Evolutionary conservation across 345 rosid genomes (phyloP), one percentile per base, ranked within the genome.

Genomic region (Acer yangbiense): DNA sequence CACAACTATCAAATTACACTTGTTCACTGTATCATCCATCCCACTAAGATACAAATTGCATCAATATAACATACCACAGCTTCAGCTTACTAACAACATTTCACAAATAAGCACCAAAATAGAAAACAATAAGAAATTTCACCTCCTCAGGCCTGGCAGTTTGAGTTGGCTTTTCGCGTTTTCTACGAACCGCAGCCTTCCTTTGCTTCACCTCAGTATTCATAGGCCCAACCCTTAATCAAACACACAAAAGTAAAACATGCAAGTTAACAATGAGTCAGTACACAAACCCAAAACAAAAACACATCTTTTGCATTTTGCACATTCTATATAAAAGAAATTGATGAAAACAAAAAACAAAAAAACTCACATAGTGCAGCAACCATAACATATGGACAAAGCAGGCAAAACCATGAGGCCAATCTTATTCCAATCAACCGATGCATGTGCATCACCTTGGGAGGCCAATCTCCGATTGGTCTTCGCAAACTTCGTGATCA

Each of bases 191-290:
- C n/a, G 75, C 77, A 17, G 44, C 74, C 86, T 88, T 96, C 83
- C 94, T 82, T 64, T 83, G 90, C 83, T 91, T 96, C 72, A 89
- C 23, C 74, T 94, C 97, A 68, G 89, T 83, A 60, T 89, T 85
- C 95, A 92, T 94, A 68, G 99, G 98, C 78, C 99, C 98, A 83
- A 96, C 71, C 98, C 99, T 93, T 81, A 41, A 66, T 63, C 50
- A 66, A 67, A 75, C 29, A 72, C 12, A 54, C 81, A 44, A 48
- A 62, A 69, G 39, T 21, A 68, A 72, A 48, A 29, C 50, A 46
- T 0, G 13, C 58, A 76, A 68, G 12, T 25, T 73, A 63, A 58
- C 14, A 62, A 70, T 11, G 27, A 74, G 68, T 18, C 11, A n/a
- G 18, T 20, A 32, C 7, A 7, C 1, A 35, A 39, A 6, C 13